A percentile compares a stretch with the other conserved stretches of the same genome.
Evolutionary conservation across 2,329 filamentous ascomycete species (phyloP).

Genomic region (Beauveria sp.): DNA sequence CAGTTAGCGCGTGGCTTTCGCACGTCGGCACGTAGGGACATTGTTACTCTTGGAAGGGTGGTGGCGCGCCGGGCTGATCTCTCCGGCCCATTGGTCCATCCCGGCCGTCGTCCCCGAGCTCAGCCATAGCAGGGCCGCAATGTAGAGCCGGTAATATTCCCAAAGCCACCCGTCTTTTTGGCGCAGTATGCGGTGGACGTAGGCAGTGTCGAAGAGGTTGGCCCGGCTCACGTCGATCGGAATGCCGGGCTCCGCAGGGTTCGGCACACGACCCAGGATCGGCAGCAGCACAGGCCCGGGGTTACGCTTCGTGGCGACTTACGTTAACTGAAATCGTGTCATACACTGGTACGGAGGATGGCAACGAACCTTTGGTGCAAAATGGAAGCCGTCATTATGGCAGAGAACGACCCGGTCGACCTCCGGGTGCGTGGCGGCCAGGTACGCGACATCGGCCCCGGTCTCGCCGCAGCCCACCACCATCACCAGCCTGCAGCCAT

Average conservation of each 20-base stretch:
- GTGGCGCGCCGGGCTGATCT: slow-evolving; percentile 25
- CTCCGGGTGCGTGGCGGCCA: slow-evolving; percentile 33
- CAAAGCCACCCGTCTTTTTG: slow-evolving; percentile 27
- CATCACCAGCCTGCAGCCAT: slow-evolving; percentile 29
- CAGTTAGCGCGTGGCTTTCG: no score
- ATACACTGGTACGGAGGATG: no score
- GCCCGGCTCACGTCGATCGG: slow-evolving; percentile 34
- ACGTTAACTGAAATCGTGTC: background rate
- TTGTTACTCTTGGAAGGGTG: slow-evolving; percentile 19
- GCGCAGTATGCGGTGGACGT: slow-evolving; percentile 33
- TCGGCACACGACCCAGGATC: slow-evolving; percentile 12
- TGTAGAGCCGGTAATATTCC: slow-evolving; percentile 33
- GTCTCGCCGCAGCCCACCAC: slow-evolving; percentile 37
- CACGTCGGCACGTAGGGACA: no score
- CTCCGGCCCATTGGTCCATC: slow-evolving; percentile 35
- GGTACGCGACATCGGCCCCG: slow-evolving; percentile 33
- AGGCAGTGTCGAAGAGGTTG: slow-evolving; percentile 38
- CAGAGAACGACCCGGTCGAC: slow-evolving; percentile 30
- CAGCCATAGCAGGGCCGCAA: slow-evolving; percentile 23
- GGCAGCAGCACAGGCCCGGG: slow-evolving; percentile 15
- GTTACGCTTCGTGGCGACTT: slow-evolving; percentile 12
- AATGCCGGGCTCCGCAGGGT: slow-evolving; percentile 23
- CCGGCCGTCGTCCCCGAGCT: slow-evolving; percentile 30
- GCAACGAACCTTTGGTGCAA: slow-evolving; percentile 28
- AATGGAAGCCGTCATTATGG: slow-evolving; percentile 33